Conservation (phyloP, 2,329 filamentous ascomycete genomes). For the Fusarium illudens region DNA sequence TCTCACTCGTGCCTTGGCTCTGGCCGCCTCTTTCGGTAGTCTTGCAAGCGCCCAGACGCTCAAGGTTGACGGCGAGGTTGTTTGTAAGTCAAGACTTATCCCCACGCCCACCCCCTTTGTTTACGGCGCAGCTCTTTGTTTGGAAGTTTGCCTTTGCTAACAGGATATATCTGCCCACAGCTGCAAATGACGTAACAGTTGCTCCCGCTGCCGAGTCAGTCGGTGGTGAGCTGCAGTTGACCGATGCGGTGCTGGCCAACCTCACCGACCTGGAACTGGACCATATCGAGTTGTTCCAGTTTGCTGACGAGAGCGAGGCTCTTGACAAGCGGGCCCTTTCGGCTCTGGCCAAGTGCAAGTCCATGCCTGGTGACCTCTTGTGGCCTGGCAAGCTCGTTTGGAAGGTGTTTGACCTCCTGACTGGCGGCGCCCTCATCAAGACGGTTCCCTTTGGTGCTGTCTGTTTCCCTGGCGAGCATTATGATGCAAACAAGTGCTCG, state of each 20-base stretch:
- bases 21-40: conserved; percentile 12
- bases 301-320: conserved; percentile 35
- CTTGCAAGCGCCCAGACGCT: conserved; percentile 37
- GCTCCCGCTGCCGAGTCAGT: conserved; percentile 32
- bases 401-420: conserved; percentile 46
- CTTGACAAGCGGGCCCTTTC: conserved; percentile 26
- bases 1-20: conserved; percentile 17
- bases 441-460: conserved; percentile 44
- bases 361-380: conserved; percentile 43
- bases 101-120: neutral
- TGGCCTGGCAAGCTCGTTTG: conserved; percentile 43
- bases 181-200: conserved; percentile 31
- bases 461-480: conserved; percentile 43
- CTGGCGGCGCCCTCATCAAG: conserved; percentile 44
- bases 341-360: conserved; percentile 40
- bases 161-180: conserved; percentile 9
- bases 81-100: conserved; percentile 25
- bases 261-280: conserved; percentile 41
- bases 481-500: conserved; percentile 41
- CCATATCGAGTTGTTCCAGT: conserved; percentile 45
- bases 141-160: conserved; percentile 1
- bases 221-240: conserved; percentile 41
- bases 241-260: conserved; percentile 44
- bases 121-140: neutral
- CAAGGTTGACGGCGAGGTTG: conserved; percentile 26